phyloP scores from a whole-genome alignment of 345 rosid species.

The Viola odorata region DNA sequence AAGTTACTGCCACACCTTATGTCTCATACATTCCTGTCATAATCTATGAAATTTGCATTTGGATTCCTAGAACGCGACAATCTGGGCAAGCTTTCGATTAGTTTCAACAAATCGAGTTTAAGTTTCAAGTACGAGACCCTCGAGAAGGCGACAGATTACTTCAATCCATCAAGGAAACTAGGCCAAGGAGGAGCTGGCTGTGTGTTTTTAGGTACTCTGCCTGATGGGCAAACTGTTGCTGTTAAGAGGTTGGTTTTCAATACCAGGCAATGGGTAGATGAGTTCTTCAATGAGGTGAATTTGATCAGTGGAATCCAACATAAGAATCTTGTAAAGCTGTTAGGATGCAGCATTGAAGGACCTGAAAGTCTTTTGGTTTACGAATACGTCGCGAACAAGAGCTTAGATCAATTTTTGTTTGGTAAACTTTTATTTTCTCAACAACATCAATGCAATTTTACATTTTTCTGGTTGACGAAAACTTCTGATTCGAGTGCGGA shows the following conservation, averaged over 20 bases:
- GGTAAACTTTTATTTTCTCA: constrained; percentile 25
- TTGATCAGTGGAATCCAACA: constrained; percentile 46
- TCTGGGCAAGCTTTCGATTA: constrained; percentile 20
- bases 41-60: not conserved
- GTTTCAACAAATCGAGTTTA: constrained; percentile 23
- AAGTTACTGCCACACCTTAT: not conserved
- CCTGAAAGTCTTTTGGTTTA: constrained; percentile 59
- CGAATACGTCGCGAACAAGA: constrained; percentile 43
- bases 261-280: constrained; percentile 55
- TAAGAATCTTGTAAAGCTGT: constrained; percentile 48
- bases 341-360: constrained; percentile 61
- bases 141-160: constrained; percentile 49
- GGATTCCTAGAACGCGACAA: constrained; percentile 17
- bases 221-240: constrained; percentile 37
- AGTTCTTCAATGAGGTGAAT: constrained; percentile 52
- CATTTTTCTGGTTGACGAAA: not conserved
- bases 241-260: constrained; percentile 47
- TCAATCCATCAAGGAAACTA: constrained; percentile 32
- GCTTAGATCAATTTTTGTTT: constrained; percentile 50
- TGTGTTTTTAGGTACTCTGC: constrained; percentile 40
- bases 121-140: constrained; percentile 43
- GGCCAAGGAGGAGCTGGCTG: constrained; percentile 58
- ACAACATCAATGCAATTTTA: constrained; percentile 8
- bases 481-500: not conserved
- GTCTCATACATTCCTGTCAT: not conserved